Base-by-base conservation (phyloP, 495 filamentous ascomycete genomes). In the Evernia prunastri region DNA sequence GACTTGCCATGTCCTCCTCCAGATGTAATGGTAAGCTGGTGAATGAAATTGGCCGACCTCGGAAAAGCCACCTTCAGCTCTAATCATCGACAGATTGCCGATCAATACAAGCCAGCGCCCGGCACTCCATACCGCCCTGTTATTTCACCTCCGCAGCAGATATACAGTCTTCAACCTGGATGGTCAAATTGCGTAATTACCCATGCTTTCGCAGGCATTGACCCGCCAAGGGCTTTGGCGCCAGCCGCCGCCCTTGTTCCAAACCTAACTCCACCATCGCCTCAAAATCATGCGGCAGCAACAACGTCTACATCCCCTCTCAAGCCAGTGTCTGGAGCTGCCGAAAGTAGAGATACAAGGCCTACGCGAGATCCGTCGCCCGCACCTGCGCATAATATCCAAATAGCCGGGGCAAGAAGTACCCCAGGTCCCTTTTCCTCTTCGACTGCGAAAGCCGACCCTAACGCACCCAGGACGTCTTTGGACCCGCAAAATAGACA, bases 1-100 rank as follows among this genome's bases (percentile, higher is more conserved):
- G 59, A 66, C 57, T 40, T 66, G 33, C 64, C 64, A 3, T 66
- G 64, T 51, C 64, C 59, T 15, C 64, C 64, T 0, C 15, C 31
- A 17, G 18, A 15, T 12, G 17, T 66, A 31, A 62, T 66, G 64
- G 43, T 59, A 42, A 23, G 60, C 11, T 9, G 12, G 27, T 29
- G 13, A 2, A n/a, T 29, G 13, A 2, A n/a, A 33, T 1, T 60
- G n/a, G 31, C 39, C 27, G 45, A 25, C 29, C 4, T 23, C n/a
- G n/a, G 5, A 35, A 25, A 11, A 2, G 35, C 2, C 15, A 20
- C 27, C 10, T 45, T 49, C 7, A 56, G 20, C 8, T 27, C 18
- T 47, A 49, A 43, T 20, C 15, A 40, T 37, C 35, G 53, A 11
- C 17, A 47, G 29, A 49, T 43, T 63, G 45, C 61, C 20, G 61